Percentiles rank a stretch among this genome's conserved stretches.
Evolutionary conservation across 2,329 filamentous ascomycete species (phyloP).

Genomic region (Alternaria sp.): DNA sequence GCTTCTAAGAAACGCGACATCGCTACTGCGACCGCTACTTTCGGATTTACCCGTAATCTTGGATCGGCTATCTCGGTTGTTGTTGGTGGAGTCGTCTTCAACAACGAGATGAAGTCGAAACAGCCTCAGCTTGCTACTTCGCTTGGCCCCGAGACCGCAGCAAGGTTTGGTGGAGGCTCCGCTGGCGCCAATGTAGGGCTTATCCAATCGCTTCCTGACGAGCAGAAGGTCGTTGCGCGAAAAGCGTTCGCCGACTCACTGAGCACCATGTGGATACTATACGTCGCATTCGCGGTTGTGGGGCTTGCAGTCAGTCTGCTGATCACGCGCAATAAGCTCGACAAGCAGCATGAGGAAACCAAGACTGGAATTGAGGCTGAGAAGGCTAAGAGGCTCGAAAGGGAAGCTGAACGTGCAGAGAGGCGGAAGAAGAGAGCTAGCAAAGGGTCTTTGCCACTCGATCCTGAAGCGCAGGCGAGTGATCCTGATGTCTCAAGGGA

Average conservation of each 20-base stretch:
- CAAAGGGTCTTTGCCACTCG: constrained; percentile 27
- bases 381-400: constrained; percentile 49
- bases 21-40: constrained; percentile 72
- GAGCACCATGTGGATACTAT: constrained; percentile 61
- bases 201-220: constrained; percentile 61
- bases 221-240: constrained; percentile 54
- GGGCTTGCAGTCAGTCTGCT: constrained; percentile 53
- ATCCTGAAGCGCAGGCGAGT: constrained; percentile 23
- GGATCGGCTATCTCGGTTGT: constrained; percentile 74
- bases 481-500: not conserved
- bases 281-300: constrained; percentile 51
- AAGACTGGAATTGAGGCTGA: constrained; percentile 58
- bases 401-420: constrained; percentile 43
- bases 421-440: constrained; percentile 39
- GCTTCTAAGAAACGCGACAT: constrained; percentile 62
- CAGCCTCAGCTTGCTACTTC: constrained; percentile 57
- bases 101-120: constrained; percentile 73
- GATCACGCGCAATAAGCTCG: constrained; percentile 54
- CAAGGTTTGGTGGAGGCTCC: constrained; percentile 64
- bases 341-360: constrained; percentile 57
- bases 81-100: constrained; percentile 79
- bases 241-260: constrained; percentile 55
- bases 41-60: constrained; percentile 73
- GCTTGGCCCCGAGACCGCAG: constrained; percentile 62
- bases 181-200: constrained; percentile 68